phyloP scores from a whole-genome alignment of 2,329 filamentous ascomycete genomes.

The Elsinoe batatas region DNA sequence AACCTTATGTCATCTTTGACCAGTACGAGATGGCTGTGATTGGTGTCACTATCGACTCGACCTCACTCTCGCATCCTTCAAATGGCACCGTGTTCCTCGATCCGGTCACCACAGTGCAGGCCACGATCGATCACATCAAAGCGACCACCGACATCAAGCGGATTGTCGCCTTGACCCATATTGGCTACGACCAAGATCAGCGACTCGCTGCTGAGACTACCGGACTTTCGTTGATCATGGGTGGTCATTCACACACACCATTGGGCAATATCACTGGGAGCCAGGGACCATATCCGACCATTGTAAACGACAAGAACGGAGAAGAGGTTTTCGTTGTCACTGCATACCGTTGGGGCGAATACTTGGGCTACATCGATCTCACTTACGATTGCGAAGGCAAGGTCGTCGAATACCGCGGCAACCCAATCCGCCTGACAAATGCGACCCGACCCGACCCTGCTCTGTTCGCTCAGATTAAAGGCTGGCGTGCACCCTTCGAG shows the following conservation, averaged over 20 bases:
- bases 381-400: slow-evolving; percentile 52
- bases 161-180: slow-evolving; percentile 57
- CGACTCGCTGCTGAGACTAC: slow-evolving; percentile 50
- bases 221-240: slow-evolving; percentile 59
- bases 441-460: slow-evolving; percentile 46
- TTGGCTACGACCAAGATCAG: slow-evolving; percentile 56
- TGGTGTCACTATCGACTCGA: slow-evolving; percentile 53
- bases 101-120: slow-evolving; percentile 48
- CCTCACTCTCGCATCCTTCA: slow-evolving; percentile 50
- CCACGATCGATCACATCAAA: slow-evolving; percentile 52
- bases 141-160: slow-evolving; percentile 52
- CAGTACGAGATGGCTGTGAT: slow-evolving; percentile 53
- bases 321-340: slow-evolving; percentile 61
- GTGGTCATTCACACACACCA: slow-evolving; percentile 49
- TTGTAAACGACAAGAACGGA: slow-evolving; percentile 49
- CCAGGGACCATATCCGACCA: slow-evolving; percentile 53
- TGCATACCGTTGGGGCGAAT: slow-evolving; percentile 59
- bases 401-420: slow-evolving; percentile 53
- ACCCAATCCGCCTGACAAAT: slow-evolving; percentile 55
- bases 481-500: slow-evolving; percentile 53
- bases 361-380: slow-evolving; percentile 57
- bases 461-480: slow-evolving; percentile 49
- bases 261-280: slow-evolving; percentile 51
- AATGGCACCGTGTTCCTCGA: slow-evolving; percentile 50
- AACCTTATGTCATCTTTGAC: slow-evolving; percentile 56